Evolutionary conservation across 352 stramenopile species (phyloP).

Genomic region (Pythium dissimile): DNA sequence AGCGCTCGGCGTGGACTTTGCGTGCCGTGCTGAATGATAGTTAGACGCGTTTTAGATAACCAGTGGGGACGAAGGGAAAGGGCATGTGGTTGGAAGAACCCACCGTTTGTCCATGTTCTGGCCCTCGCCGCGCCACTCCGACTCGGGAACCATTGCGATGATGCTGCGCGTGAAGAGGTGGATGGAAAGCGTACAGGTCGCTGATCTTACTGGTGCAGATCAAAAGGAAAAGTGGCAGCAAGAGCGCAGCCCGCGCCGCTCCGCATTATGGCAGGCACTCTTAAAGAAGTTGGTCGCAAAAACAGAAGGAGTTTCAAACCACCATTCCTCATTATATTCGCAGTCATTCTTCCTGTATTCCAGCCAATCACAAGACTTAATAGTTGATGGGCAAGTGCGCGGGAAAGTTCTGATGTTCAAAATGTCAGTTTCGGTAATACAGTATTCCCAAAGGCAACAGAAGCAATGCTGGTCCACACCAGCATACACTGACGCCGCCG

Average conservation of each 20-base stretch:
- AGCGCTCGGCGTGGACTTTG: conserved; percentile 57
- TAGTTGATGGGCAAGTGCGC: background rate
- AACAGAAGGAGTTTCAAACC: background rate
- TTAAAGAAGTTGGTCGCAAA: background rate
- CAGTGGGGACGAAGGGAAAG: background rate
- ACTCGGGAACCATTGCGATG: conserved; percentile 53
- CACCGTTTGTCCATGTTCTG: conserved; percentile 80
- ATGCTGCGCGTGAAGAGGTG: no score
- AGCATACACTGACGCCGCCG: no score
- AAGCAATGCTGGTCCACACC: no score
- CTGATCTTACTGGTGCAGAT: background rate
- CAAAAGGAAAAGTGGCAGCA: background rate
- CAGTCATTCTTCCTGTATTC: background rate
- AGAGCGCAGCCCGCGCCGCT: background rate
- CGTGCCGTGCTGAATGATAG: conserved; percentile 51
- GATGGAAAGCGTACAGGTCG: background rate
- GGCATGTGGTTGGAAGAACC: background rate
- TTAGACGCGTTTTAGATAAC: no score
- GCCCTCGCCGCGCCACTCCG: conserved; percentile 53
- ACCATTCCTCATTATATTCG: background rate
- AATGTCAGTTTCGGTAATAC: no score
- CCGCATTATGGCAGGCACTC: no score
- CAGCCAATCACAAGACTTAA: background rate
- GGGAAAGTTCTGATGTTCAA: background rate
- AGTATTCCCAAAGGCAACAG: no score